Percentiles rank a stretch among this genome's conserved stretches.
Evolutionary conservation across 192 early-diverging fungal species (phyloP).

Genomic region (Pecoramyces ruminantium): DNA sequence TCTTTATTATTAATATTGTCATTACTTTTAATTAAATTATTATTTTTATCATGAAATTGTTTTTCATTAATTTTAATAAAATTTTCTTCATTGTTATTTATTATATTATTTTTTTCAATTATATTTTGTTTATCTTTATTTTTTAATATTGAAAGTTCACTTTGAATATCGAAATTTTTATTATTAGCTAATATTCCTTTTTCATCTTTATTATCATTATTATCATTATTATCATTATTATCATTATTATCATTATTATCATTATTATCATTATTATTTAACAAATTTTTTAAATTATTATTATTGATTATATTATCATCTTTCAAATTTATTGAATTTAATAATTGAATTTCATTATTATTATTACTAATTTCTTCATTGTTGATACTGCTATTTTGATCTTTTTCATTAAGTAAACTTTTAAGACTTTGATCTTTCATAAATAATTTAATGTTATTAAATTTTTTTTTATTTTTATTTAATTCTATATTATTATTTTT

Average conservation of each 20-base stretch:
- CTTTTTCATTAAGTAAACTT: background rate
- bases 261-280: too few relatives aligned
- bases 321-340: too few relatives aligned
- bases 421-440: background rate
- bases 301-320: too few relatives aligned
- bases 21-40: background rate
- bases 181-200: too few relatives aligned
- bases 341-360: background rate
- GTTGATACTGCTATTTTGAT: background rate
- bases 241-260: too few relatives aligned
- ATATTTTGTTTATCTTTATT: too few relatives aligned
- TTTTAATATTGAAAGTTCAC: too few relatives aligned
- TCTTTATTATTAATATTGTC: background rate
- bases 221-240: too few relatives aligned
- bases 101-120: background rate
- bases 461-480: background rate
- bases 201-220: too few relatives aligned
- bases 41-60: too few relatives aligned
- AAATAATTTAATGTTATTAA: background rate
- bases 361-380: background rate
- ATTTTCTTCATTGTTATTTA: background rate
- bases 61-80: background rate
- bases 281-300: too few relatives aligned
- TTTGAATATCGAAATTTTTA: too few relatives aligned
- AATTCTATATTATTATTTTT: background rate